Percentiles rank a stretch among this genome's conserved stretches.
Conservation (phyloP, 306 rosid species). For the Quercus alba region DNA sequence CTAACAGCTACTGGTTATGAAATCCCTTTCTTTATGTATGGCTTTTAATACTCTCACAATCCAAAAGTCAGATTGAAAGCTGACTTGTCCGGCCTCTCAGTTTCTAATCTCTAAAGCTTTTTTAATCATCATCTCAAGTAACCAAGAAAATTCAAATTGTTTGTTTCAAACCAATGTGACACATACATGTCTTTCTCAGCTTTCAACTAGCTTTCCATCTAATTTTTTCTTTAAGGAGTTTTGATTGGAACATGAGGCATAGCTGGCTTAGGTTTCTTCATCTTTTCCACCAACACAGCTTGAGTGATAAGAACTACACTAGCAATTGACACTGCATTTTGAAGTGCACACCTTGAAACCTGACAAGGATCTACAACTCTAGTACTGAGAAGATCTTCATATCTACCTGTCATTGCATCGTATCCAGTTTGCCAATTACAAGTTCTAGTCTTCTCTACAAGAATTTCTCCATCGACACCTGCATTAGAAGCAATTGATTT, state of each 20-base stretch:
- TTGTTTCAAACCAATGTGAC: neutral
- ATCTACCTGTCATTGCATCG: conserved; percentile 70
- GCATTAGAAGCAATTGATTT: conserved; percentile 79
- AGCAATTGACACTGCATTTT: conserved; percentile 80
- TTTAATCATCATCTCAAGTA: conserved; percentile 1
- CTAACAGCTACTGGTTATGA: neutral
- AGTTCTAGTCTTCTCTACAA: conserved; percentile 70
- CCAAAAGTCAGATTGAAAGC: neutral
- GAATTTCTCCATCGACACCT: conserved; percentile 80
- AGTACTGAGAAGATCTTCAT: conserved; percentile 81
- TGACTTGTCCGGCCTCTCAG: neutral
- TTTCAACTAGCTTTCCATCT: neutral
- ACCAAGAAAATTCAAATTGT: conserved; percentile 5
- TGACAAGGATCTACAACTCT: conserved; percentile 90
- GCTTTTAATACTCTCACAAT: neutral
- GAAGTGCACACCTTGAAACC: conserved; percentile 88
- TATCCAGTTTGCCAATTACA: conserved; percentile 76
- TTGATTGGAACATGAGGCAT: conserved; percentile 81
- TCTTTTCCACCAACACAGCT: conserved; percentile 79
- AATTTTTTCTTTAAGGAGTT: conserved; percentile 36
- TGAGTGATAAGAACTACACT: conserved; percentile 77
- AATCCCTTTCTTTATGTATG: neutral
- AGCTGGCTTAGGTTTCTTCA: conserved; percentile 49
- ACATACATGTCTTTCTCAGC: neutral
- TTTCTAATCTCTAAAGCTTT: neutral